These are phyloP conservation scores for Globisporangium paddicum DNA, from an alignment of 352 stramenopile genomes.

Conservation along the genomic window DNA sequence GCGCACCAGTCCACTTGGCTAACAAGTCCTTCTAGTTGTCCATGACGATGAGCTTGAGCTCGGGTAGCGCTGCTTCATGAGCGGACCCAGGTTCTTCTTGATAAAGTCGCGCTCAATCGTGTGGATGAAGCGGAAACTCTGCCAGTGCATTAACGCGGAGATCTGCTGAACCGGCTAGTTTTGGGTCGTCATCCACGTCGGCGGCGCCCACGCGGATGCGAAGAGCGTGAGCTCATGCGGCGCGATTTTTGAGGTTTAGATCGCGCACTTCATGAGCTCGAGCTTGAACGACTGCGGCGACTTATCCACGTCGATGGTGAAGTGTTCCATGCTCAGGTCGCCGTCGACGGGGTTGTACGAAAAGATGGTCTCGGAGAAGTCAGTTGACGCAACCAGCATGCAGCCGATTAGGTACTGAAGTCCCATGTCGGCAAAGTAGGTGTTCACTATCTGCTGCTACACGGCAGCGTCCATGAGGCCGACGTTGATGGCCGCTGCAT, in stretches of 20 bases:
- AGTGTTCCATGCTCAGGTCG: conserved; percentile 47
- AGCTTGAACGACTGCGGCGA: conserved; percentile 28
- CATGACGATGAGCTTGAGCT: conserved; percentile 70
- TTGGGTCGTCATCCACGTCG: conserved; percentile 82
- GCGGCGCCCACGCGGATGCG: conserved; percentile 67
- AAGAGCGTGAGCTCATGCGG: conserved; percentile 47
- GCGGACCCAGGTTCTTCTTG: conserved; percentile 60
- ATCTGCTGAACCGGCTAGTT: conserved; percentile 58
- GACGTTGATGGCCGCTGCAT: conserved; percentile 68
- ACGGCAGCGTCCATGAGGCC: conserved; percentile 43
- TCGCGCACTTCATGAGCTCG: conserved; percentile 26
- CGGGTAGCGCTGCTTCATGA: conserved; percentile 49
- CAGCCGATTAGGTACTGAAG: conserved; percentile 67
- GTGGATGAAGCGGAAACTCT: conserved; percentile 36
- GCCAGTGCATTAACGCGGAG: conserved; percentile 30
- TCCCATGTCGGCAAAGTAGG: conserved; percentile 58
- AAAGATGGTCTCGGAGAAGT: conserved; percentile 64
- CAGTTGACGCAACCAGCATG: conserved; percentile 70
- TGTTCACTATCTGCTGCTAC: conserved; percentile 53
- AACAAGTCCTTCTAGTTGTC: conserved; percentile 74
- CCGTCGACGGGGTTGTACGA: conserved; percentile 33
- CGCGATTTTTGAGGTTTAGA: conserved; percentile 16
- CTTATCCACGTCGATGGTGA: conserved; percentile 71
- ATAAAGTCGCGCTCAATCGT: conserved; percentile 49
- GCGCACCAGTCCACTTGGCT: conserved; percentile 24